These are phyloP conservation scores for Arthrobotrys megalospora DNA, from an alignment of 2,329 filamentous ascomycete genomes.

Conservation along the genomic window DNA sequence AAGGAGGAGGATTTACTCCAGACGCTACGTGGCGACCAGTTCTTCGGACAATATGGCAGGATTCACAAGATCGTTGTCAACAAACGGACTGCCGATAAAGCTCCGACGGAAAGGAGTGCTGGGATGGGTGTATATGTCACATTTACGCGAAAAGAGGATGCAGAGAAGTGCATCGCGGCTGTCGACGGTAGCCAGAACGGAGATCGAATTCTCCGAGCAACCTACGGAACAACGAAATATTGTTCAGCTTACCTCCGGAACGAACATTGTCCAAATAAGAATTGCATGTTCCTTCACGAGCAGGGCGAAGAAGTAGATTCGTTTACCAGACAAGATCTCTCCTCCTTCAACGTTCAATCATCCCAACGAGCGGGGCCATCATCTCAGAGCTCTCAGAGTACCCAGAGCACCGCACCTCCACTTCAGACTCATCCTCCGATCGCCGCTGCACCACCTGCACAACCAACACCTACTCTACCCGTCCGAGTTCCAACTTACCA, in stretches of 20 bases:
- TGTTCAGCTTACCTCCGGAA: slow-evolving; percentile 96
- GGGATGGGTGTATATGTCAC: slow-evolving; percentile 94
- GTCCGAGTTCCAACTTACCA: slow-evolving; percentile 59
- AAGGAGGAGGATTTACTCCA: slow-evolving; percentile 93
- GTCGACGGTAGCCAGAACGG: slow-evolving; percentile 95
- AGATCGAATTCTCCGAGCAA: slow-evolving; percentile 82
- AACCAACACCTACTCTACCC: slow-evolving; percentile 64
- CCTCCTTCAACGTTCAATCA: slow-evolving; percentile 81
- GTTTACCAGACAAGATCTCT: slow-evolving; percentile 93
- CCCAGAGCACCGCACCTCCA: slow-evolving; percentile 71
- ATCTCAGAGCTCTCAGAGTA: slow-evolving; percentile 54
- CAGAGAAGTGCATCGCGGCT: slow-evolving; percentile 87
- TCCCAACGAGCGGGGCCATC: slow-evolving; percentile 66
- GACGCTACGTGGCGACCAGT: slow-evolving; percentile 89
- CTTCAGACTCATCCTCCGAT: slow-evolving; percentile 61
- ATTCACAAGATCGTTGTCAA: slow-evolving; percentile 99
- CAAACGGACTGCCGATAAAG: slow-evolving; percentile 85
- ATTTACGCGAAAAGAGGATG: slow-evolving; percentile 91
- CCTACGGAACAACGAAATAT: slow-evolving; percentile 95
- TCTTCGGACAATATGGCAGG: slow-evolving; percentile 98
- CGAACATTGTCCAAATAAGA: slow-evolving; percentile 93
- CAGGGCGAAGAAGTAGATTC: slow-evolving; percentile 98
- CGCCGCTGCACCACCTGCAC: slow-evolving; percentile 65
- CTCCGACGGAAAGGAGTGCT: slow-evolving; percentile 63
- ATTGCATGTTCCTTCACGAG: slow-evolving; percentile 98